Base-by-base conservation (phyloP, 2,329 filamentous ascomycete species). In the Pseudocercospora eumusae region DNA sequence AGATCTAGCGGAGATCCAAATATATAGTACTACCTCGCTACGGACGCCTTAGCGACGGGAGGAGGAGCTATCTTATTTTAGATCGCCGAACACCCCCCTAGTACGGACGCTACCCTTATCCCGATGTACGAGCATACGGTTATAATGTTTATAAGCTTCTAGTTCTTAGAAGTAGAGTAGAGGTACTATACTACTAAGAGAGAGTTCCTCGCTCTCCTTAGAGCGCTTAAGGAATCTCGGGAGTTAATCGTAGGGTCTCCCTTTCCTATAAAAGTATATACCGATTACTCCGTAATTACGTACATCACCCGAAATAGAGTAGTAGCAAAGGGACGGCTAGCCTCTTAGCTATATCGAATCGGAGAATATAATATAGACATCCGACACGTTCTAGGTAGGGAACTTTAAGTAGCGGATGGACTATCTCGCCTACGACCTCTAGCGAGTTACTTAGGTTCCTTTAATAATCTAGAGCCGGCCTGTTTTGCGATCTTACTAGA, bases 351-450 rank as follows among this genome's bases (percentile, higher is more conserved):
- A 47, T 47, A 47, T 20, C 20, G 20, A 2, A 47, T 47, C 20
- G 20, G 42, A n/a, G 18, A 47, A 47, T 47, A 47, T 47, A 47
- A 47, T 47, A 47, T 47, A 47, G 42, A 47, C 20, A 47, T 47
- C 9, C 9, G 20, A 3, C 20, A 47, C 20, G 20, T 47, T 18
- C 20, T 20, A n/a, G 18, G 9, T 9, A 47, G 20, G 9, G 42
- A 47, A 4, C 18, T 47, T 18, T 47, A 47, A 20, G 42, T 47
- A 3, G 20, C 9, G 4, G 18, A 47, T 47, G 20, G 42, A 9
- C 15, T 47, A 47, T 47, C 18, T 18, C 20, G 20, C 2, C 9
- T 47, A 47, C 3, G 3, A 18, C 15, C 3, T 3, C 18, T 18
- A n/a, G 18, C 4, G 4, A 47, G 42, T 9, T 47, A 47, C 20